Base-by-base conservation (phyloP, 768 basidiomycete species). In the Tylopilus felleus region DNA sequence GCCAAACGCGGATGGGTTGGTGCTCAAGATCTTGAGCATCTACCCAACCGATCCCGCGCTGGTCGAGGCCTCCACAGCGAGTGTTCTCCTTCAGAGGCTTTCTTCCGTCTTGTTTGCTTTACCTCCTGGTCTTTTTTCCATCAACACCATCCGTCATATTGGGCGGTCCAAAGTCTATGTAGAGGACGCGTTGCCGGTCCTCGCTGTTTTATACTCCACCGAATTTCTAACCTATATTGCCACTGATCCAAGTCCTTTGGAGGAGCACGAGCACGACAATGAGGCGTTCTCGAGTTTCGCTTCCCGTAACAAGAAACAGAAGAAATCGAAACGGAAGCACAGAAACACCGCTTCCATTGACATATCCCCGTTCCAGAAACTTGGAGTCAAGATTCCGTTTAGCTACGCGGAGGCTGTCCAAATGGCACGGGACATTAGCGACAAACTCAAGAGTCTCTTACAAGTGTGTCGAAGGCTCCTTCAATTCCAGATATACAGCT, bases 1-100 rank as follows among this genome's bases (percentile, higher is more conserved):
- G 45, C 52, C 60, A n/a, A 49, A 36, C 14, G 48, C 42, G n/a
- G 44, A 29, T 22, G n/a, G 31, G 19, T 17, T 74, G 22, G 53
- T 59, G 38, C 19, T 31, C 35, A 70, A 60, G 63, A 70, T 78
- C 27, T 17, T 76, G 17, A 56, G 65, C 16, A 49, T 55, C 16
- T 77, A 74, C 48, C 76, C 75, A 1, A 52, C 46, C 1, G 60
- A 60, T 39, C 55, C 64, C 8, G 57, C 58, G 14, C 60, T 53
- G 17, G 60, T 69, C 43, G 51, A 44, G 14, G 9, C 42, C 4
- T 73, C 74, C 5, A 51, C 21, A 23, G 52, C 62, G 14, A 44
- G 33, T 25, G 52, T 42, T 19, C 47, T 75, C 25, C 57, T 75
- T 36, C 56, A 36, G 10, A 52, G 55, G 21, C 53, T 75, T 33